Base-by-base conservation (phyloP, 2,329 filamentous ascomycete genomes). In the Phoma herbarum region DNA sequence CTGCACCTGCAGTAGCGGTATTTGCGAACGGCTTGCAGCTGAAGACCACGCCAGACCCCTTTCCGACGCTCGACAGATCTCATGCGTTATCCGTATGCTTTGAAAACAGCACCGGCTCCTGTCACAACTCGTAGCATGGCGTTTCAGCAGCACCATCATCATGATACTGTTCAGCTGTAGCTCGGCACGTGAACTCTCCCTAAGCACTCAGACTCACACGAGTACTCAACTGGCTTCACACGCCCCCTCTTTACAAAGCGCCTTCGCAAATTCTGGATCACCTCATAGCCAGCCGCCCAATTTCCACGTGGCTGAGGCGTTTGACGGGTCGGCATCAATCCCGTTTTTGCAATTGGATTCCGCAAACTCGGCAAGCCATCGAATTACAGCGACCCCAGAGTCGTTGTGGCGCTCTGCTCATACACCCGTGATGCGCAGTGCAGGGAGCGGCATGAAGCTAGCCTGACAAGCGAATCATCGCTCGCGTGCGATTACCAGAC, bases 401-500 rank as follows among this genome's bases (percentile, higher is more conserved):
- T 35, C 31, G 31, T 18, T 35, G 31, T 35, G 31, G 31, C 31
- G 31, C 31, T 35, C 31, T 35, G 31, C 31, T 33, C 31, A 41
- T n/a, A 51, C 51, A 45, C 33, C 41, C 41, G 10, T 51, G 25
- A 51, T 51, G 41, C 51, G 28, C n/a, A 22, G 12, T 35, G 18
- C 46, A 54, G 46, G 51, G 46, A 35, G 42, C 42, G 45, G 51
- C 23, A 49, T 33, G 50, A 45, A 31, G 37, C 22, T 48, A 37
- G 28, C 20, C 49, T 59, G 49, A 53, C 55, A 51, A 44, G 41
- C 51, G 42, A 59, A 47, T 54, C 46, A 51, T 4, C 9, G 35
- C 26, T 59, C 57, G 51, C 51, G 23, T 59, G 28, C 42, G 33
- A 54, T 55, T 55, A 51, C 57, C 35, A 31, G 41, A 59, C 51